A percentile compares a stretch with the other conserved stretches of the same genome.
These are phyloP conservation scores for Ascochyta rabiei DNA, from an alignment of 2,329 filamentous ascomycete species.

Conservation along the genomic window DNA sequence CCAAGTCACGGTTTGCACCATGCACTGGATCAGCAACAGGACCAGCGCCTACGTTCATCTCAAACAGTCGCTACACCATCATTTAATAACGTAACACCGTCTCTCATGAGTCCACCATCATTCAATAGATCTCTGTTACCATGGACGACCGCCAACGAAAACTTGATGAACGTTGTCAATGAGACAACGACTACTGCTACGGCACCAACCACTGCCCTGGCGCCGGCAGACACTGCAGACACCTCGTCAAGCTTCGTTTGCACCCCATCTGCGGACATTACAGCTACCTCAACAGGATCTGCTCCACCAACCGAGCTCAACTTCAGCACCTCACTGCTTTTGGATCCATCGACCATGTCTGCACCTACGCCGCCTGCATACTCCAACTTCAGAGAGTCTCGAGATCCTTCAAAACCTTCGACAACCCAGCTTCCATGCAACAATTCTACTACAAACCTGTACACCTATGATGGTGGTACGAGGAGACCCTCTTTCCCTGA, in stretches of 20 bases:
- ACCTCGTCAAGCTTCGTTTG: constrained; percentile 19
- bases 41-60: constrained; percentile 36
- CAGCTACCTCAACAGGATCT: constrained; percentile 9
- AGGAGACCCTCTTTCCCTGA: background rate
- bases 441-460: constrained; percentile 4
- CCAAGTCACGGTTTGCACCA: constrained; percentile 33
- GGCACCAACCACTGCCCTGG: constrained; percentile 7
- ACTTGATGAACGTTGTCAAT: constrained; percentile 13
- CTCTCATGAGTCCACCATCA: constrained; percentile 3
- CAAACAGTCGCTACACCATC: constrained; percentile 25
- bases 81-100: background rate
- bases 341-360: constrained; percentile 26
- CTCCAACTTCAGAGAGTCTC: constrained; percentile 27
- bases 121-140: constrained; percentile 30
- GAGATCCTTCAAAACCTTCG: constrained; percentile 9
- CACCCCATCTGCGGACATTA: constrained; percentile 12
- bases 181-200: constrained; percentile 20
- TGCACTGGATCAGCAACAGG: constrained; percentile 40
- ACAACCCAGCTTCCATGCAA: background rate
- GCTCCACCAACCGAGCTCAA: constrained; percentile 24
- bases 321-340: constrained; percentile 32
- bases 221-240: constrained; percentile 15
- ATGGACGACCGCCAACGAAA: constrained; percentile 23
- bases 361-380: constrained; percentile 19
- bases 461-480: background rate